Evolutionary conservation across 768 basidiomycete genomes (phyloP).

Genomic region (Boletus subcaerulescens): DNA sequence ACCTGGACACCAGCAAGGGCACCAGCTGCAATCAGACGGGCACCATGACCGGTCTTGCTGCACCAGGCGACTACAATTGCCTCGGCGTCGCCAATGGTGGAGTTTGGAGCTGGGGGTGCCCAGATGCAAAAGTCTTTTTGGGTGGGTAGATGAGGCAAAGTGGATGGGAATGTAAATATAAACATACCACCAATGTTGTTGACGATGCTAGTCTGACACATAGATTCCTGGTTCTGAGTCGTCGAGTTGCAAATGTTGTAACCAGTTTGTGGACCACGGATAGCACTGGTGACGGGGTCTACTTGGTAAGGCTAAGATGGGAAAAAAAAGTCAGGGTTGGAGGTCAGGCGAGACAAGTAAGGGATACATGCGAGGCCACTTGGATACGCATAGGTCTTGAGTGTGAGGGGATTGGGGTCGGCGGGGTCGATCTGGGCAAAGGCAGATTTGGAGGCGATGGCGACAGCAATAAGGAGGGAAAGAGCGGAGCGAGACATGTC

Average conservation of each 20-base stretch:
- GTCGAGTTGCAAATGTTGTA: slow-evolving; percentile 71
- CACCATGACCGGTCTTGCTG: slow-evolving; percentile 59
- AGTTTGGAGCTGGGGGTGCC: slow-evolving; percentile 49
- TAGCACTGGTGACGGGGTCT: slow-evolving; percentile 37
- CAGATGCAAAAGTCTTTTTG: slow-evolving; percentile 67
- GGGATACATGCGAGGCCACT: slow-evolving; percentile 36
- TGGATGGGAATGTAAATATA: background rate
- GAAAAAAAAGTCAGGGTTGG: background rate
- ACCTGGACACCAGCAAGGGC: slow-evolving; percentile 65
- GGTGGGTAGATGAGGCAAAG: slow-evolving; percentile 26
- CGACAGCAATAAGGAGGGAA: slow-evolving; percentile 37
- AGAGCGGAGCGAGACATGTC: slow-evolving; percentile 50
- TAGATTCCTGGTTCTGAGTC: slow-evolving; percentile 56
- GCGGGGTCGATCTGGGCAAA: slow-evolving; percentile 37
- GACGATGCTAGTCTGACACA: slow-evolving; percentile 67
- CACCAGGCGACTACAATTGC: slow-evolving; percentile 73
- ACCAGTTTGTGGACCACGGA: slow-evolving; percentile 59
- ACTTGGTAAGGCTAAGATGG: slow-evolving; percentile 49
- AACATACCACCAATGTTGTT: slow-evolving; percentile 47
- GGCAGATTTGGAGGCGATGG: slow-evolving; percentile 26
- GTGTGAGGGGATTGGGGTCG: slow-evolving; percentile 46
- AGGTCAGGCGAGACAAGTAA: background rate
- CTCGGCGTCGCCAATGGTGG: slow-evolving; percentile 64
- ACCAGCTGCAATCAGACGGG: slow-evolving; percentile 65
- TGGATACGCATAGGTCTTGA: slow-evolving; percentile 45